phyloP scores from a whole-genome alignment of 169 alveolate species.

The Plasmodium coatneyi region DNA sequence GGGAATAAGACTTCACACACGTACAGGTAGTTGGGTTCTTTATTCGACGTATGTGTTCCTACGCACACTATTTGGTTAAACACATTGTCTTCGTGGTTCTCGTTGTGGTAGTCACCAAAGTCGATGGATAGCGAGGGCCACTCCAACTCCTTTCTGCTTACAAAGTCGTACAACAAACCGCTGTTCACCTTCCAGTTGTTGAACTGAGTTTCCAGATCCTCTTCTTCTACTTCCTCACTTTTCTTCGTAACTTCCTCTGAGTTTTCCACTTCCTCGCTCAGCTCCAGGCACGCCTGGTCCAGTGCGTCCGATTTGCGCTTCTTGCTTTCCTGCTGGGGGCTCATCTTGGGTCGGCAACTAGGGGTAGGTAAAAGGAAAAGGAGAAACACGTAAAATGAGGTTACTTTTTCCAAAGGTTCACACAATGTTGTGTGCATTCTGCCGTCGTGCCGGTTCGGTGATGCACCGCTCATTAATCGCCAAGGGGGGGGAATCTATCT shows the following conservation, averaged over 20 bases:
- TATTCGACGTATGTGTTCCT: conserved; percentile 68
- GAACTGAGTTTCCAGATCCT: conserved; percentile 32
- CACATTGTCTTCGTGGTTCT: conserved; percentile 26
- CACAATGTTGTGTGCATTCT: background rate
- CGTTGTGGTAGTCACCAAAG: conserved; percentile 41
- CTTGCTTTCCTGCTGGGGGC: conserved; percentile 24
- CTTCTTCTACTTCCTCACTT: conserved; percentile 20
- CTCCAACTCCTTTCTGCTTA: conserved; percentile 51
- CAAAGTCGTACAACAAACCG: conserved; percentile 53
- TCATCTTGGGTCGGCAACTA: background rate
- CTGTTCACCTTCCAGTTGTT: conserved; percentile 51
- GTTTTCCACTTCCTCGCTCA: conserved; percentile 41
- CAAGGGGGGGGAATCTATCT: background rate
- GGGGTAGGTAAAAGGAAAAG: background rate
- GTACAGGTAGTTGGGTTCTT: conserved; percentile 45
- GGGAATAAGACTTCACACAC: conserved; percentile 66
- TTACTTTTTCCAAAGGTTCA: no score
- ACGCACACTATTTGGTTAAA: conserved; percentile 61
- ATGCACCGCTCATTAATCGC: background rate
- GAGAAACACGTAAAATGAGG: background rate
- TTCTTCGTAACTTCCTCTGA: background rate
- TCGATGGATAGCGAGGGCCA: conserved; percentile 66
- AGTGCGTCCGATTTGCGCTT: conserved; percentile 49
- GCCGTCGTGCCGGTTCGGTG: background rate
- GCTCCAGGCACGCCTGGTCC: conserved; percentile 59